Base-by-base conservation (phyloP, 495 filamentous ascomycete species). In the Hyaloscypha finlandica region DNA sequence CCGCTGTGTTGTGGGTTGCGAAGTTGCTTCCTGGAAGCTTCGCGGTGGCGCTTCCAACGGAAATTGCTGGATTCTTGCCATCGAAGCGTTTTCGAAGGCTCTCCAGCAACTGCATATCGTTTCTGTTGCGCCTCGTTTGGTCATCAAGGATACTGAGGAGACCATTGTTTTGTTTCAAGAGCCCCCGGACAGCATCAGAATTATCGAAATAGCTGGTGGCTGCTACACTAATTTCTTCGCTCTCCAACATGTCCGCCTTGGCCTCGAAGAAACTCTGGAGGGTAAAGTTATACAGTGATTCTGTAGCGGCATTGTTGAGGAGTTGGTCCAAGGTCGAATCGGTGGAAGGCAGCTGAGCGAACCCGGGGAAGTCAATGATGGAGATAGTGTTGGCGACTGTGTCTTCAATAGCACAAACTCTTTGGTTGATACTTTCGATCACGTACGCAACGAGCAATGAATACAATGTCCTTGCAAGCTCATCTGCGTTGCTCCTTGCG, bases 191-290 rank as follows among this genome's bases (percentile, higher is more conserved):
- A 32, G 93, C 92, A 74, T 98, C 95, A 0, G 90, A 91, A 78
- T 98, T 99, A 78, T 99, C 95, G 64, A 97, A 99, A 74, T 97
- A 99, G 79, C 91, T 95, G 0, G 94, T 97, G 1, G 93, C 89
- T 4, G 94, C 85, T 8, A 99, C 92, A 16, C 80, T 84, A 8
- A 98, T 90, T 73, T 97, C 95, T 78, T 99, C 95, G 22, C 88
- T 90, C 71, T 99, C 94, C 59, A 98, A 80, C 75, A 95, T 84
- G 68, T 97, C 94, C 0, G 92, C 92, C 74, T 92, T 95, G 62
- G 88, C 88, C 71, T 97, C 94, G 74, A 98, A 99, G 81, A 99
- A 99, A 71, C 89, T 95, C 72, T 96, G 93, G 45, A 97, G 84
- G 48, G 92, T 94, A 71, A 96, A 90, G 74, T 97, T 92, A 81